Base-by-base conservation (phyloP, 1,139 yeast genomes). In the Nadsonia commutata region DNA sequence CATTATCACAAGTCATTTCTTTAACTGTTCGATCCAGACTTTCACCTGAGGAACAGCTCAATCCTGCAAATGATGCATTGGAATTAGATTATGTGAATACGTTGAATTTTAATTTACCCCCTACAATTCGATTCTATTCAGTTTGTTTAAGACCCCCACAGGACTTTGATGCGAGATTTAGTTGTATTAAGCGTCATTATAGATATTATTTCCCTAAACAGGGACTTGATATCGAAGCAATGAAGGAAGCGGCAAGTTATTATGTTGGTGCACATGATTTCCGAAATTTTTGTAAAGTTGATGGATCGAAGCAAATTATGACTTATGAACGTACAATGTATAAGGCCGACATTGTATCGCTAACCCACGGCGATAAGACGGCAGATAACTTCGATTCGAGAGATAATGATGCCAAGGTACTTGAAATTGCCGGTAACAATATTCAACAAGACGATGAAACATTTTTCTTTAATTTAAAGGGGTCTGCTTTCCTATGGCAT, bases 401-500 rank as follows among this genome's bases (percentile, higher is more conserved):
- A 3, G 33, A 3, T 8, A 27, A 13, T 4, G 33, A 27, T 4
- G 16, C n/a, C 4, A 16, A 27, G n/a, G 33, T 27, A 11, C 9
- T 13, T 27, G n/a, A 27, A 13, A 27, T 27, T 27, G 33, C 9
- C n/a, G 33, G 33, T 4, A 27, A 27, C n/a, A 16, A 27, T 27
- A 13, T 27, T 27, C 33, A 9, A 27, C 16, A 27, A 4, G 33
- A 27, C 13, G 41, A 47, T 6, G 53, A 52, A n/a, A 43, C 57
- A 37, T 82, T 71, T 54, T 80, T 78, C 47, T 78, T 90, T 57
- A 88, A 86, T 57, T 65, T 90, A 43, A 71, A 74, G 51, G 99
- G 98, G 0, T 68, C 84, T 2, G 98, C 98, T 6, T 93, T 93
- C 53, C 65, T 93, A 47, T 93, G 98, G 98, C 97, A 93, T 58